phyloP scores from a whole-genome alignment of 225 moss, liverwort and hornwort genomes.

The Climacium dendroides region DNA sequence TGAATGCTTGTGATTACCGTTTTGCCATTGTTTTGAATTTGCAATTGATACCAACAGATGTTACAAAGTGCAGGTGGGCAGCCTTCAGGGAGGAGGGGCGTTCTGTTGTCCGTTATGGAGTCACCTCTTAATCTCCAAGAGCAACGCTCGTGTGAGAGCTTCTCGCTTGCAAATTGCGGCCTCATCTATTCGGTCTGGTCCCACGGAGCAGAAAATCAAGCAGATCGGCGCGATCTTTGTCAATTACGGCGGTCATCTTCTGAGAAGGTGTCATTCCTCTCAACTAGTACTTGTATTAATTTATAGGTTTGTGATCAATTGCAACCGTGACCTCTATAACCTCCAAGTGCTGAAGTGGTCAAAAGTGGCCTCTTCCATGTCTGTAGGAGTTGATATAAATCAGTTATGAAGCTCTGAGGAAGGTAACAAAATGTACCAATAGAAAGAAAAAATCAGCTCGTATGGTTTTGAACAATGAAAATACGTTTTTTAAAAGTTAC shows the following conservation, averaged over 20 bases:
- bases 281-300: not conserved
- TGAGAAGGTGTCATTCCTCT: constrained; percentile 23
- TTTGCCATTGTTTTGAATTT: not conserved
- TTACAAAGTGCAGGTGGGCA: constrained; percentile 18
- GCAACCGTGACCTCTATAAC: not conserved
- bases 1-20: not conserved
- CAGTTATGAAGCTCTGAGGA: not conserved
- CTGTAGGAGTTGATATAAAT: not conserved
- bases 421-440: not conserved
- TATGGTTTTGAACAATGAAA: not conserved
- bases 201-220: constrained; percentile 20
- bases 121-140: constrained; percentile 3
- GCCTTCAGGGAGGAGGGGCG: constrained; percentile 24
- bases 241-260: constrained; percentile 20
- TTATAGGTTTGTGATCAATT: not conserved
- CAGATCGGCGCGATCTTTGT: constrained; percentile 21
- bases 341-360: not conserved
- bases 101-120: constrained; percentile 25
- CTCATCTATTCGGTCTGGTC: not conserved
- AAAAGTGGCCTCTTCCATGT: not conserved
- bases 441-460: not conserved
- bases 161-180: not conserved
- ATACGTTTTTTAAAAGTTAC: not conserved
- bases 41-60: not conserved
- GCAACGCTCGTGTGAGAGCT: constrained; percentile 1